These are phyloP conservation scores for Helotiales sp. DNA, from an alignment of 2,329 filamentous ascomycete species.

Conservation along the genomic window DNA sequence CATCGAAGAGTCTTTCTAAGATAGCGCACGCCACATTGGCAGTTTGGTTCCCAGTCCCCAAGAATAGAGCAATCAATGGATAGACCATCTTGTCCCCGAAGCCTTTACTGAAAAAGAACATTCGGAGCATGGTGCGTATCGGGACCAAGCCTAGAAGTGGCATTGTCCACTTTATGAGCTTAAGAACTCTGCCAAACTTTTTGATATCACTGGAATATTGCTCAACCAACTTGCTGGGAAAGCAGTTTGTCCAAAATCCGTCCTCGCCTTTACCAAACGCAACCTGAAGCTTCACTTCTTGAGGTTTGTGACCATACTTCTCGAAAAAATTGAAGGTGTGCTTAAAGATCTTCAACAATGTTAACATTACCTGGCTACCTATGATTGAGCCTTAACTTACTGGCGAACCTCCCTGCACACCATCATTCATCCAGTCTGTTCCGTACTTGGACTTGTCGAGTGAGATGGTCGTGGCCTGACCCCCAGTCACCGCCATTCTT, in stretches of 20 bases:
- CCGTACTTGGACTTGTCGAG: conserved; percentile 57
- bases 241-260: conserved; percentile 66
- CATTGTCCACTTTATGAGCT: conserved; percentile 59
- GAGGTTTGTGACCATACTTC: conserved; percentile 53
- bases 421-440: conserved; percentile 61
- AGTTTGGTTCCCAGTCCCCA: conserved; percentile 72
- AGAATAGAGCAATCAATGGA: conserved; percentile 70
- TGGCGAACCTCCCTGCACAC: conserved; percentile 58
- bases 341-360: conserved; percentile 56
- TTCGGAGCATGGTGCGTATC: conserved; percentile 63
- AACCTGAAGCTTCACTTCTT: conserved; percentile 61
- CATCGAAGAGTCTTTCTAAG: conserved; percentile 59
- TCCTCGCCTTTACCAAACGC: conserved; percentile 60
- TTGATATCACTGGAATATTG: conserved; percentile 56
- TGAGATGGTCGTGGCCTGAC: conserved; percentile 60
- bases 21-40: conserved; percentile 70
- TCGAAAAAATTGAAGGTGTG: conserved; percentile 67
- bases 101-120: conserved; percentile 68
- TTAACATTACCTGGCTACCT: conserved; percentile 34
- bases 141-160: conserved; percentile 59
- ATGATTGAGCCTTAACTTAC: conserved; percentile 28
- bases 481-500: conserved; percentile 56
- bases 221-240: conserved; percentile 57
- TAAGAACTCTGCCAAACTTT: conserved; percentile 56
- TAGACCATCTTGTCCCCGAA: conserved; percentile 71